These are phyloP conservation scores for Pichia sp. DNA, from an alignment of 1,139 yeast species.

Conservation along the genomic window DNA sequence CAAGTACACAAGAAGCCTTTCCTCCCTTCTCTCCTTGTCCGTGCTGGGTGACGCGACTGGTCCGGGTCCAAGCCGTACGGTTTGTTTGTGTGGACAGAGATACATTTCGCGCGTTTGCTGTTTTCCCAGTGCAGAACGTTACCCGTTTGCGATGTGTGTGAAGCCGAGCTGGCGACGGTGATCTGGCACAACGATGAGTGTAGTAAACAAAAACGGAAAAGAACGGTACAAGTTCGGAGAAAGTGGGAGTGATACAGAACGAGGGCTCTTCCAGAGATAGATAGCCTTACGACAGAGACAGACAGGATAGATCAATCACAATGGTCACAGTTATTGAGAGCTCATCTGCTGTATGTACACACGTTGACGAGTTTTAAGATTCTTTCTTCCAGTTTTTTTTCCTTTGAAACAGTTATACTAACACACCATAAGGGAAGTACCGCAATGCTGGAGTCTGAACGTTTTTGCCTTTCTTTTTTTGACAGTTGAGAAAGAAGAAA, in stretches of 20 bases:
- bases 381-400: background rate
- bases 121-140: background rate
- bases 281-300: background rate
- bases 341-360: constrained; percentile 31
- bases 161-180: background rate
- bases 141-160: background rate
- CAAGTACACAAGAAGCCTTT: background rate
- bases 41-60: background rate
- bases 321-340: constrained; percentile 33
- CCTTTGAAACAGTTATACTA: background rate
- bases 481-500: constrained; percentile 49
- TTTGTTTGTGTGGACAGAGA: background rate
- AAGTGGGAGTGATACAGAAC: background rate
- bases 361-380: background rate
- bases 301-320: background rate
- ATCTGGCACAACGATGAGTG: background rate
- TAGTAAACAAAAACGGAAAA: background rate
- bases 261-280: background rate
- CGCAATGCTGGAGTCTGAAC: background rate
- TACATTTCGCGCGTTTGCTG: background rate
- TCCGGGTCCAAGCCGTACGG: background rate
- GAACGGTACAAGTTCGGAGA: background rate
- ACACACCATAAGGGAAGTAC: background rate
- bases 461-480: background rate
- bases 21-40: background rate